Percentiles rank a stretch among this genome's conserved stretches.
phyloP scores from a whole-genome alignment of 805 yeast species.

The Lachancea sp. region DNA sequence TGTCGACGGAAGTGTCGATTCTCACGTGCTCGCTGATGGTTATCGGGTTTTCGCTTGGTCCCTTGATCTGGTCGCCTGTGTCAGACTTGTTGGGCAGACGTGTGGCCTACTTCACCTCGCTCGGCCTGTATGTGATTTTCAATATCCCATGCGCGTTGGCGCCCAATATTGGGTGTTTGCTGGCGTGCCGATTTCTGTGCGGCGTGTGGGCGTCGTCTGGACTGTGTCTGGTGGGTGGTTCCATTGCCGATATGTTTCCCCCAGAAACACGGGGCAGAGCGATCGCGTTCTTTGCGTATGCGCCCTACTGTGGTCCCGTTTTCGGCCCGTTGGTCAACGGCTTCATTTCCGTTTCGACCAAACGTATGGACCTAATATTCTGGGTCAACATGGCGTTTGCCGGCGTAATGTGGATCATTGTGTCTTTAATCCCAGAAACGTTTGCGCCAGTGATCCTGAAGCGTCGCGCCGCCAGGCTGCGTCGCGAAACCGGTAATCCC shows the following conservation, averaged over 20 bases:
- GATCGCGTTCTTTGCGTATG: slow-evolving; percentile 84
- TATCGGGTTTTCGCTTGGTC: slow-evolving; percentile 81
- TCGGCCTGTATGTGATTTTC: slow-evolving; percentile 67
- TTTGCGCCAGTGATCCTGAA: slow-evolving; percentile 77
- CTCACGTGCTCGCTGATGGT: slow-evolving; percentile 84
- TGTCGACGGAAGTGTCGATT: slow-evolving; percentile 70
- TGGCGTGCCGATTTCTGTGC: slow-evolving; percentile 78
- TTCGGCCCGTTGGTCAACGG: slow-evolving; percentile 86
- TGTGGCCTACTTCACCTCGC: slow-evolving; percentile 72
- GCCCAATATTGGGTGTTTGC: slow-evolving; percentile 71
- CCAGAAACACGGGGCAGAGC: slow-evolving; percentile 78
- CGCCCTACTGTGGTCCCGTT: slow-evolving; percentile 91
- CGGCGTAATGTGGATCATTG: slow-evolving; percentile 70
- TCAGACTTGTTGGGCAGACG: slow-evolving; percentile 82
- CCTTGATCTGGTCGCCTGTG: slow-evolving; percentile 83
- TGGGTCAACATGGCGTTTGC: slow-evolving; percentile 95
- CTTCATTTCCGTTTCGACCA: slow-evolving; percentile 68
- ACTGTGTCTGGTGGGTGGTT: slow-evolving; percentile 81
- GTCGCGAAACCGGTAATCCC: slow-evolving; percentile 75
- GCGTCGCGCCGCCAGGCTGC: slow-evolving; percentile 54
- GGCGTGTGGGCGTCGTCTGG: slow-evolving; percentile 86
- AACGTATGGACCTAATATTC: slow-evolving; percentile 59
- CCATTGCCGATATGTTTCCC: slow-evolving; percentile 85
- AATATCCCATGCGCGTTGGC: slow-evolving; percentile 84
- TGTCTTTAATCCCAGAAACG: slow-evolving; percentile 76